Evolutionary conservation across 169 alveolate species (phyloP).

Genomic region (Cryptosporidium sp.): DNA sequence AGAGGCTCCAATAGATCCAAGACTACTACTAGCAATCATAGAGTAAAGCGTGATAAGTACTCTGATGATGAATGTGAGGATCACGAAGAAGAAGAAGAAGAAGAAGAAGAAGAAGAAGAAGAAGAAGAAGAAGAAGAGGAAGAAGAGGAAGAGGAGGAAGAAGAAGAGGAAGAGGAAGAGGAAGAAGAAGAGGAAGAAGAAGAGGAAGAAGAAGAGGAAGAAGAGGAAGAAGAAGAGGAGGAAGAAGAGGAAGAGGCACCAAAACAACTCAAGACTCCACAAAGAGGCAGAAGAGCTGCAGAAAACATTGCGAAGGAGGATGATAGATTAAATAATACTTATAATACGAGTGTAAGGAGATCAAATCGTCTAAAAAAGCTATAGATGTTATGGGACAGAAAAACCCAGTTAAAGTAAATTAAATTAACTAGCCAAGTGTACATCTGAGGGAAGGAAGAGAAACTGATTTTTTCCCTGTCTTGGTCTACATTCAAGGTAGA

Average conservation of each 20-base stretch:
- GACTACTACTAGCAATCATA: background rate
- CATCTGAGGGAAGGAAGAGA: background rate
- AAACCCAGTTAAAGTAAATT: background rate
- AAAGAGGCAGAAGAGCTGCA: constrained; percentile 6
- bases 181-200: constrained; percentile 47
- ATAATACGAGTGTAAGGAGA: constrained; percentile 69
- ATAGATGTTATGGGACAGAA: background rate
- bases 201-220: constrained; percentile 56
- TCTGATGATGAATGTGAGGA: background rate
- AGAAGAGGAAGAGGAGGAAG: constrained; percentile 24
- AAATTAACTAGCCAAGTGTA: background rate
- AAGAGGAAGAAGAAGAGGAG: constrained; percentile 47
- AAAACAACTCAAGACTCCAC: constrained; percentile 41
- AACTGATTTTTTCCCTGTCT: background rate
- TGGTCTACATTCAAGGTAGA: background rate
- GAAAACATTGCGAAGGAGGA: constrained; percentile 21
- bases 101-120: background rate
- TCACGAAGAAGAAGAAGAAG: background rate
- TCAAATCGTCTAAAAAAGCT: constrained; percentile 30
- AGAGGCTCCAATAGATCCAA: background rate
- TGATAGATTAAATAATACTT: constrained; percentile 34
- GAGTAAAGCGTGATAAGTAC: background rate
- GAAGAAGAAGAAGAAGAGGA: constrained; percentile 25
- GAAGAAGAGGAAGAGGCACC: constrained; percentile 44
- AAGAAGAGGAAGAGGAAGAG: constrained; percentile 45